Evolutionary conservation across 169 alveolate genomes (phyloP), one percentile per base, ranked within the genome.

Genomic region (Cryptosporidium sp.): DNA sequence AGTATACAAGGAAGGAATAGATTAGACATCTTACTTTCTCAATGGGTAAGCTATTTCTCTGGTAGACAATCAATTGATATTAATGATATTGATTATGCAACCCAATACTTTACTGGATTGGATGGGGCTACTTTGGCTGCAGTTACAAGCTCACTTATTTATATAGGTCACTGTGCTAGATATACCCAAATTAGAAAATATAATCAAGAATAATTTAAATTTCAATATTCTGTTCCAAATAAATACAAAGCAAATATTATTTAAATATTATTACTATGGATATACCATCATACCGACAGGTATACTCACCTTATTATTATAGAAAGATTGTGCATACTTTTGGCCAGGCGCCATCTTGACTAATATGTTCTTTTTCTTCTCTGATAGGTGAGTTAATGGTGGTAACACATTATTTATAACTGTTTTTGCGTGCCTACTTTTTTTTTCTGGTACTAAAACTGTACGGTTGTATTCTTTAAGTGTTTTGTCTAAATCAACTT

Each of bases 151-250:
- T 60, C 89, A 3, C 68, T 80, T 7, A 37, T 80, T 31, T 62
- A 80, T 80, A 67, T 80, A 21, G 65, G 89, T n/a, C 75, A 80
- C 16, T 80, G 89, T 80, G 89, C 89, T 10, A 37, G 89, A 44
- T 62, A 62, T 65, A 42, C 89, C 16, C 89, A 80, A 42, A 26
- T 80, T 60, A 80, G 89, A 48, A 80, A 33, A 62, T 80, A 21
- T 12, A 62, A 45, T 62, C 44, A 52, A 26, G 52, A 29, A 21
- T 73, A 73, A 60, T 35, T 35, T 26, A 23, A n/a, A 56, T 10
- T 23, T 23, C 18, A 26, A 8, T 56, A n/a, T 23, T 21, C 33
- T 56, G 67, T 21, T 60, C 5, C 8, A 37, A 60, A 16, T 60
- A 6, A 31, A 26, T 60, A 5, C 69, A 60, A 21, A 3, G 12